Evolutionary conservation across 2,329 filamentous ascomycete genomes (phyloP).

Genomic region (Cytospora paraplurivora): DNA sequence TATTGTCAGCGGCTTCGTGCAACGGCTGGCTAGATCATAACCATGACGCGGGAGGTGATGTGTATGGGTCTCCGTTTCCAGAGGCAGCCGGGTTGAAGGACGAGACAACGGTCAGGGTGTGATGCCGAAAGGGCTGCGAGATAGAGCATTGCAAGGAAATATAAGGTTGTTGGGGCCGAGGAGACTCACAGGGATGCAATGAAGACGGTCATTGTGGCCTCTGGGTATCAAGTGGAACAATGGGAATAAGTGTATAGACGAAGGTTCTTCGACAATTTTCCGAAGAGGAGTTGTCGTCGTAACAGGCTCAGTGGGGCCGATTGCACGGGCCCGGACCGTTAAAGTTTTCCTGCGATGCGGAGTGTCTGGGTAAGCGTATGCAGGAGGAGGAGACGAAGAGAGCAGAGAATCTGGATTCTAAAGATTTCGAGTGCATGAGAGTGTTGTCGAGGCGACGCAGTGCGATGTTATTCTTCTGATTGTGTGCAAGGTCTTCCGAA

Average conservation of each 20-base stretch:
- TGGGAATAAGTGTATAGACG: background rate
- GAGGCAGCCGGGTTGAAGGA: background rate
- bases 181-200: constrained; percentile 51
- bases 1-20: constrained; percentile 18
- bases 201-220: constrained; percentile 52
- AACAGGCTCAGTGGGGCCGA: constrained; percentile 10
- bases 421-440: background rate
- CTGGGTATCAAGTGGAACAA: constrained; percentile 13
- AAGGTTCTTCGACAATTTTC: background rate
- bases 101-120: background rate
- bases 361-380: constrained; percentile 9
- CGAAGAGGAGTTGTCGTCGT: background rate
- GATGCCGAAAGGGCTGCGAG: background rate
- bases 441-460: background rate
- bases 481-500: background rate
- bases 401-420: background rate
- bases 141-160: too few species aligned
- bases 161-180: background rate
- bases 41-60: constrained; percentile 24
- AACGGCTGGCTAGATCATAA: background rate
- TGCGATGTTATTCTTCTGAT: background rate
- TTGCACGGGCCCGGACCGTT: background rate
- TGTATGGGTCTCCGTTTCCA: constrained; percentile 21
- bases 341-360: background rate
- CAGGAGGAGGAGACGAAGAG: background rate